A percentile compares a stretch with the other conserved stretches of the same genome.
Evolutionary conservation across 2,329 filamentous ascomycete genomes (phyloP).

Genomic region (Lithohypha guttulata): DNA sequence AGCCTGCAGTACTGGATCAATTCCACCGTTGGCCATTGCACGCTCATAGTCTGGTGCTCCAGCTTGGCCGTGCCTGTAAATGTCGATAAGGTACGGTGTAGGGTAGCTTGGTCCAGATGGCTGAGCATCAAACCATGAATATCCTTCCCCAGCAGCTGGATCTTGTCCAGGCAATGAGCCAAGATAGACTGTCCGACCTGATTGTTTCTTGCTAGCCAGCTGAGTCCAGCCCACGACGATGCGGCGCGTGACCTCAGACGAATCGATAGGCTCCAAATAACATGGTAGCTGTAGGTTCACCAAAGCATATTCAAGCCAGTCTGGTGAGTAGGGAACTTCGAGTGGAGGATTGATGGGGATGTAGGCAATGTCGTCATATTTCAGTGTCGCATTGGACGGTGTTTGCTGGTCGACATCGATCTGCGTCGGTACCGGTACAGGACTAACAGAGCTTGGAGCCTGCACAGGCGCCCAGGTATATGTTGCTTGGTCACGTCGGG

Average conservation of each 20-base stretch:
- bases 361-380: constrained; percentile 6
- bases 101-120: constrained; percentile 16
- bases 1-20: constrained; percentile 27
- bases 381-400: constrained; percentile 8
- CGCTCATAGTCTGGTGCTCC: constrained; percentile 30
- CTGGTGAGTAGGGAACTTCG: constrained; percentile 3
- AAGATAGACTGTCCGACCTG: constrained; percentile 8
- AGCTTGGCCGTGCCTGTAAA: constrained; percentile 32
- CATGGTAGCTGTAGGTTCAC: constrained; percentile 13
- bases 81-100: constrained; percentile 37
- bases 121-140: constrained; percentile 13
- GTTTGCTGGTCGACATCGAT: constrained; percentile 6
- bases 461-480: constrained; percentile 7
- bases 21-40: constrained; percentile 32
- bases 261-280: constrained; percentile 18
- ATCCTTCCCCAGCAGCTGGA: constrained; percentile 3
- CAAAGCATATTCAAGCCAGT: constrained; percentile 23
- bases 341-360: constrained; percentile 7
- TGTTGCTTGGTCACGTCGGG: not conserved
- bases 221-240: constrained; percentile 33
- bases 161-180: constrained; percentile 6
- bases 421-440: constrained; percentile 6
- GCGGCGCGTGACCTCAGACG: constrained; percentile 39
- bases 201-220: constrained; percentile 31
- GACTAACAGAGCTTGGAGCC: constrained; percentile 1